Evolutionary conservation across 805 yeast genomes (phyloP), one percentile per base, ranked within the genome.

Genomic region (Starmerella stigmatis): DNA sequence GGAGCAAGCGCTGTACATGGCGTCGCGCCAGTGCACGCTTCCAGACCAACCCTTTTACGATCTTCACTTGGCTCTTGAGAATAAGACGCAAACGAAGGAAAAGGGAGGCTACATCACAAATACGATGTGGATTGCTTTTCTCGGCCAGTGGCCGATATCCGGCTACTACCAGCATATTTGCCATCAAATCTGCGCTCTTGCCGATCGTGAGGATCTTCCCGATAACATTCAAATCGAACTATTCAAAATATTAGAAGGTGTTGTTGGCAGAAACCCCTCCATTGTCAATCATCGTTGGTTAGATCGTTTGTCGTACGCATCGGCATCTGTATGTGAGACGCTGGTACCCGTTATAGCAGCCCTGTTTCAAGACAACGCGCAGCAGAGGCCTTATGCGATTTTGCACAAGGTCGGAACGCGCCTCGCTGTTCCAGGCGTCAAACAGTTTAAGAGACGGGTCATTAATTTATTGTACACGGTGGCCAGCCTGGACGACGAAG

Each of bases 181-280:
- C 19, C 17, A 31, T 2, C 19, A 44, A 11, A 22, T 47, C 3
- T 21, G 27, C 6, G 36, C 16, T 6, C 26, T 49, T 15, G 47
- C 51, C 4, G 16, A 22, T 7, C 25, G 37, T 1, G 43, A 37
- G 5, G 45, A 44, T 13, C 21, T 47, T 10, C 22, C 30, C 4
- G 51, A 47, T 13, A 16, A 20, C 7, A 23, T 31, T 8, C 51
- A 50, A n/a, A 32, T 45, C 16, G 51, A 44, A 16, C 31, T 50
- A 11, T 47, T 50, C 35, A 39, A 40, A 15, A 12, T 44, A 3
- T 23, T 47, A 11, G 48, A 50, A n/a, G n/a, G 12, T 2, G 22
- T 40, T 15, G 44, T 47, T 17, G 9, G 4, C 9, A 12, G 19
- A 5, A 25, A 32, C 16, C 37, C 40, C 9, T 15, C 27, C 8